Evolutionary conservation across 192 early-diverging fungal species (phyloP).

Genomic region (Umbelopsis isabellina): DNA sequence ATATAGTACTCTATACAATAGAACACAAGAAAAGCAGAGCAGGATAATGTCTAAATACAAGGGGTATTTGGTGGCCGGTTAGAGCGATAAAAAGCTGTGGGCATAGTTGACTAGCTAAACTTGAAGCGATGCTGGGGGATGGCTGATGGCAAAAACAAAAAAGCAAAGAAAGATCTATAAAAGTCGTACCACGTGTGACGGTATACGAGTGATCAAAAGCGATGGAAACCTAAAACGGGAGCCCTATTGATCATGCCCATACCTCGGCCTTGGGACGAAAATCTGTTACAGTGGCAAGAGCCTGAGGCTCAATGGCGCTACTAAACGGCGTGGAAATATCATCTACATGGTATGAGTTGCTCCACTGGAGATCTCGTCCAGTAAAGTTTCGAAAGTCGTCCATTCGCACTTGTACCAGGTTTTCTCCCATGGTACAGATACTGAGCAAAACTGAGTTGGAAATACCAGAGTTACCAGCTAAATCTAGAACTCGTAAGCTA

Average conservation of each 20-base stretch:
- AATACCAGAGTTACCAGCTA: constrained; percentile 14
- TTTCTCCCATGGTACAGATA: neutral
- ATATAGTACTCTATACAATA: too few relatives aligned
- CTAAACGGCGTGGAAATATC: neutral
- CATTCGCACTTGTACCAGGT: neutral
- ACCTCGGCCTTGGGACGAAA: constrained; percentile 4
- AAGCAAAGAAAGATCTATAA: neutral
- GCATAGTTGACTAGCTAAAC: too few relatives aligned
- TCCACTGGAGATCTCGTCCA: constrained; percentile 5
- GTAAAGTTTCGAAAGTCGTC: neutral
- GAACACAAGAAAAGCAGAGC: too few relatives aligned
- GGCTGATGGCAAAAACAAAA: neutral
- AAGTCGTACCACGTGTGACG: constrained; percentile 5
- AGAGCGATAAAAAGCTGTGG: too few relatives aligned
- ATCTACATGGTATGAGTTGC: constrained; percentile 10
- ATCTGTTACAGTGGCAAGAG: neutral
- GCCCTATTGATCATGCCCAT: neutral
- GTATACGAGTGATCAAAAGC: neutral
- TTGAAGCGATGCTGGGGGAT: neutral
- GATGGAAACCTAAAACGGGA: too few relatives aligned
- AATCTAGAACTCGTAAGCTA: neutral
- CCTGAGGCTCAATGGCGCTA: neutral
- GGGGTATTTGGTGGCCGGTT: too few relatives aligned
- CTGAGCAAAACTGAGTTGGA: constrained; percentile 1
- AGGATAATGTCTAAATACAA: too few relatives aligned